phyloP scores from a whole-genome alignment of 2,329 filamentous ascomycete species.

The Emmonsiellopsis sp. region DNA sequence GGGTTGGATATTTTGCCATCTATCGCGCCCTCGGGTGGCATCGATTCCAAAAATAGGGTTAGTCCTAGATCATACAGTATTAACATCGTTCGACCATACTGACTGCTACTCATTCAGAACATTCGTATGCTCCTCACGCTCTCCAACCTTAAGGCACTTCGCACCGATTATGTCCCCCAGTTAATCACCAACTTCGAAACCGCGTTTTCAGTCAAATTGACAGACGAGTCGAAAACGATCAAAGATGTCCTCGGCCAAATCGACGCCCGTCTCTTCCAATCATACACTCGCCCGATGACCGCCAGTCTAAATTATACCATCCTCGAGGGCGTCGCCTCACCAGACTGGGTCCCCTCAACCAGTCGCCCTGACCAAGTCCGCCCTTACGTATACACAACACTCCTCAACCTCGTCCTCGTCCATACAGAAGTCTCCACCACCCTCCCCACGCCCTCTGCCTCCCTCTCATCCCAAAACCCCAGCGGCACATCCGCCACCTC shows the following conservation, averaged over 20 bases:
- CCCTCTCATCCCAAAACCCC: conserved; percentile 62
- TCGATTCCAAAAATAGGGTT: conserved; percentile 46
- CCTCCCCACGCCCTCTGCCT: conserved; percentile 65
- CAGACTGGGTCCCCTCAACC: conserved; percentile 59
- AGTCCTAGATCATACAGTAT: conserved; percentile 46
- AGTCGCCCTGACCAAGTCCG: conserved; percentile 61
- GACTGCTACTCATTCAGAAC: conserved; percentile 46
- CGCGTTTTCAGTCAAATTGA: conserved; percentile 85
- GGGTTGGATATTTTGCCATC: conserved; percentile 27
- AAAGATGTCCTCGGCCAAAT: conserved; percentile 85
- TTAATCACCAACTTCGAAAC: conserved; percentile 91
- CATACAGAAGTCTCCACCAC: conserved; percentile 84
- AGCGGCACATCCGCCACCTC: conserved; percentile 54
- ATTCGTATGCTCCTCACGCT: conserved; percentile 89
- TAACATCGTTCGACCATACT: conserved; percentile 76
- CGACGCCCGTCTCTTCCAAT: conserved; percentile 80
- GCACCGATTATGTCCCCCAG: conserved; percentile 70
- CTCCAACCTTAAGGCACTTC: conserved; percentile 79
- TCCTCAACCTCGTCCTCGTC: conserved; percentile 78
- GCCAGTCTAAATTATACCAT: conserved; percentile 61
- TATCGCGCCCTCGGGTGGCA: conserved; percentile 38
- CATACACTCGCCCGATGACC: conserved; percentile 74
- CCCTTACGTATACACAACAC: conserved; percentile 80
- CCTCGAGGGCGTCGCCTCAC: conserved; percentile 58
- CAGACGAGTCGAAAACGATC: conserved; percentile 86